phyloP scores from a whole-genome alignment of 306 rosid genomes.

The Myrica gale region DNA sequence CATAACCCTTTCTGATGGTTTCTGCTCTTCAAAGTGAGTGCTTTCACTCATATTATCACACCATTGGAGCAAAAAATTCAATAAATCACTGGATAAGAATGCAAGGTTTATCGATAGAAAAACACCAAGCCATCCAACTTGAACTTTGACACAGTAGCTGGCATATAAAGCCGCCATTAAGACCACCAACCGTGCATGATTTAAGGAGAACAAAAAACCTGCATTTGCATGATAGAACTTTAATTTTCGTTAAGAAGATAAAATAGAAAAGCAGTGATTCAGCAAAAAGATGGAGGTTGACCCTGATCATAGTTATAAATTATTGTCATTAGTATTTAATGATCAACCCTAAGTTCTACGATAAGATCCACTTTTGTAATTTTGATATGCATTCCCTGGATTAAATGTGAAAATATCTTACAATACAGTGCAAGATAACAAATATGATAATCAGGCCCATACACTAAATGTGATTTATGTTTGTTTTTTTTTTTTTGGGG shows the following conservation, averaged over 20 bases:
- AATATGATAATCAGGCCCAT: not conserved
- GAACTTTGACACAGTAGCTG: constrained; percentile 77
- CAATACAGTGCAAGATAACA: too few relatives aligned
- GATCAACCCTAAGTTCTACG: too few relatives aligned
- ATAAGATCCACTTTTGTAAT: not conserved
- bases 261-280: constrained; percentile 5
- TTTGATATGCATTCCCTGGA: not conserved
- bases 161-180: constrained; percentile 72
- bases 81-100: constrained; percentile 74
- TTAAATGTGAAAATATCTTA: too few relatives aligned
- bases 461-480: not conserved
- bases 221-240: constrained; percentile 32
- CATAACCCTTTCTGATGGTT: constrained; percentile 57
- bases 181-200: constrained; percentile 91
- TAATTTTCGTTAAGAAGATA: constrained; percentile 7
- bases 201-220: constrained; percentile 92
- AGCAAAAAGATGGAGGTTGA: not conserved
- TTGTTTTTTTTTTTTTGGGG: too few relatives aligned
- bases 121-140: constrained; percentile 90
- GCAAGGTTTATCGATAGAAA: constrained; percentile 81
- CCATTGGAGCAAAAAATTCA: constrained; percentile 79
- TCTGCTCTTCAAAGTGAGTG: constrained; percentile 71
- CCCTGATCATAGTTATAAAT: too few relatives aligned
- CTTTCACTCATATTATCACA: constrained; percentile 80
- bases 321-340: too few relatives aligned